These are phyloP conservation scores for Boletus pseudopeckii DNA, from an alignment of 768 basidiomycete species.

Conservation along the genomic window DNA sequence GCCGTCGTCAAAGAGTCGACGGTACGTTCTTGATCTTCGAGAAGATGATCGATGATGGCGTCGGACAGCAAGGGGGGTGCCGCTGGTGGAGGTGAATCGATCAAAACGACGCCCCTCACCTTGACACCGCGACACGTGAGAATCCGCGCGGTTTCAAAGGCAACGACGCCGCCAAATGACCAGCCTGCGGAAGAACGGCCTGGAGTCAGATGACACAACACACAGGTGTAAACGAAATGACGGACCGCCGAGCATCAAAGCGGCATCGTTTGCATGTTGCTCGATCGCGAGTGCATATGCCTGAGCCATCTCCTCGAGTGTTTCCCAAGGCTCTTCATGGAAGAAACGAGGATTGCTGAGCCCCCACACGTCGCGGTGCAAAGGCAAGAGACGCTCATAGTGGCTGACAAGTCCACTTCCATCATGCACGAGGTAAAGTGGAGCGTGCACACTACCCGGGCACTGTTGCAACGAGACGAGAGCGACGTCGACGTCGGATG, in stretches of 20 bases:
- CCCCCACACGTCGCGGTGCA: slow-evolving; percentile 57
- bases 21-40: slow-evolving; percentile 32
- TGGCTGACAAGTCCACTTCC: slow-evolving; percentile 62
- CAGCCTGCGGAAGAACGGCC: slow-evolving; percentile 45
- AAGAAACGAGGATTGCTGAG: slow-evolving; percentile 55
- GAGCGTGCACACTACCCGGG: slow-evolving; percentile 23
- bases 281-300: slow-evolving; percentile 45
- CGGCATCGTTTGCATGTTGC: slow-evolving; percentile 32
- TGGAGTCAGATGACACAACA: neutral
- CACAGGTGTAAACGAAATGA: neutral
- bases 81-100: slow-evolving; percentile 63
- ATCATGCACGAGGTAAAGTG: slow-evolving; percentile 68
- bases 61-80: slow-evolving; percentile 52
- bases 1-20: slow-evolving; percentile 30
- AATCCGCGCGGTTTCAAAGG: slow-evolving; percentile 59
- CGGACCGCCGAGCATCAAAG: slow-evolving; percentile 58
- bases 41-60: slow-evolving; percentile 45
- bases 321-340: slow-evolving; percentile 44
- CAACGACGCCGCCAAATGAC: slow-evolving; percentile 76
- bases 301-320: slow-evolving; percentile 49
- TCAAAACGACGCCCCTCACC: slow-evolving; percentile 58
- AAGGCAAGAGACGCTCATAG: slow-evolving; percentile 42
- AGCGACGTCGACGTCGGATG: slow-evolving; percentile 21
- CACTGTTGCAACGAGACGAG: slow-evolving; percentile 39
- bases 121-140: slow-evolving; percentile 38